Conservation (phyloP, 352 stramenopile species). For the Lagenidium giganteum region DNA sequence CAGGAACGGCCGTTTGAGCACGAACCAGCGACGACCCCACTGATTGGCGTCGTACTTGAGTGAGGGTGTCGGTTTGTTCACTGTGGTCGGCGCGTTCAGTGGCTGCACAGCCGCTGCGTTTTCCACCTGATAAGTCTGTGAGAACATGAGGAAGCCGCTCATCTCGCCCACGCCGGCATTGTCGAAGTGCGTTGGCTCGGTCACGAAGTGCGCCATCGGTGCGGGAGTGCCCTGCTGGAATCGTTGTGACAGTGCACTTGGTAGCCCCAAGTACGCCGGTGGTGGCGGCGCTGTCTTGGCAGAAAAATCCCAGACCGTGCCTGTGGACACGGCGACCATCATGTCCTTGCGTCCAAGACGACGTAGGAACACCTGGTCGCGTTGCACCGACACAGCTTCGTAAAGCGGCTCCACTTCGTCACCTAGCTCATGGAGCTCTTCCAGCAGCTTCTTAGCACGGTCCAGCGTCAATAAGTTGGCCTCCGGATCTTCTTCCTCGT, state of each 20-base stretch:
- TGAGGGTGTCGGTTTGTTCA: not conserved
- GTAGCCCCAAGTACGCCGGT: too few species aligned
- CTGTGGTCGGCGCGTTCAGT: too few species aligned
- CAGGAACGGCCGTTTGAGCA: slow-evolving; percentile 57
- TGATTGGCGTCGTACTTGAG: too few species aligned
- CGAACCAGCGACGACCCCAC: slow-evolving; percentile 64
- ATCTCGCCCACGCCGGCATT: slow-evolving; percentile 32
- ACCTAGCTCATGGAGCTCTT: slow-evolving; percentile 3
- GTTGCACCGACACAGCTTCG: too few species aligned
- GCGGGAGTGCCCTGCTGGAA: too few species aligned
- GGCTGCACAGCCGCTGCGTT: slow-evolving; percentile 29
- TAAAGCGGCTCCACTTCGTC: slow-evolving; percentile 10
- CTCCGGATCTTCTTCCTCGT: too few species aligned
- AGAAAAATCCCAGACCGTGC: too few species aligned
- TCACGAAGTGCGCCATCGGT: slow-evolving; percentile 31
- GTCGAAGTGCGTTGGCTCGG: slow-evolving; percentile 35
- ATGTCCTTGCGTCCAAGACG: too few species aligned
- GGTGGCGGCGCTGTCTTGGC: too few species aligned
- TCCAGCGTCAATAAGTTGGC: slow-evolving; percentile 21
- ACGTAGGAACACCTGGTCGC: too few species aligned
- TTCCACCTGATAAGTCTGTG: slow-evolving; percentile 22
- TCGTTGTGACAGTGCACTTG: too few species aligned
- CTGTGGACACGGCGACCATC: too few species aligned
- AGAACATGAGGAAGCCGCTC: slow-evolving; percentile 58
- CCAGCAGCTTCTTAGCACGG: slow-evolving; percentile 16